Conservation (phyloP, 2,329 filamentous ascomycete species). For the Aureobasidium zeae region DNA sequence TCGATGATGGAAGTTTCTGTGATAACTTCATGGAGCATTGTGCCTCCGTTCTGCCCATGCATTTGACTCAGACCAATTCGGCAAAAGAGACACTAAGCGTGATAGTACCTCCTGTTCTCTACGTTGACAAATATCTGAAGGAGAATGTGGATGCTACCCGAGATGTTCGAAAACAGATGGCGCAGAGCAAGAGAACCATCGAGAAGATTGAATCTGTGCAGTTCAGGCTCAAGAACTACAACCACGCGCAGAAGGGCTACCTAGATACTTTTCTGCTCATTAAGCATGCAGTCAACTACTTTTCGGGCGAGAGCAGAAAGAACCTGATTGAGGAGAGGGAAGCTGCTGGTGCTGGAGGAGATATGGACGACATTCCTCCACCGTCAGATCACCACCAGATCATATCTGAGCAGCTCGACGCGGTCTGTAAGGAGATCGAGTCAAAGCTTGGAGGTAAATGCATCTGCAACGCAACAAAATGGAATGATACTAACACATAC, state of each 20-base stretch:
- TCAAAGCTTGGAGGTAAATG: conserved; percentile 22
- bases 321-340: conserved; percentile 18
- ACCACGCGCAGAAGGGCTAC: conserved; percentile 3
- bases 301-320: conserved; percentile 24
- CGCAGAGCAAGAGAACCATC: conserved; percentile 24
- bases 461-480: too few relatives aligned
- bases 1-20: conserved; percentile 17
- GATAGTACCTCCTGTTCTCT: conserved; percentile 45
- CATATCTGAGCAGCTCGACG: conserved; percentile 27
- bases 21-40: conserved; percentile 35
- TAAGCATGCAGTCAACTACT: conserved; percentile 26
- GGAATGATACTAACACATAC: neutral
- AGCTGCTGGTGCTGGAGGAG: conserved; percentile 16
- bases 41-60: conserved; percentile 49
- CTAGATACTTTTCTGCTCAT: neutral
- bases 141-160: conserved; percentile 40
- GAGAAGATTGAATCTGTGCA: conserved; percentile 29
- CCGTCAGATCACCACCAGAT: conserved; percentile 21
- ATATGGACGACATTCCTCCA: conserved; percentile 17
- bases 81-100: conserved; percentile 33
- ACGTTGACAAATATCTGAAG: conserved; percentile 52
- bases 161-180: conserved; percentile 38
- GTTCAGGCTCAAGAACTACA: conserved; percentile 31
- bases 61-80: conserved; percentile 30
- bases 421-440: conserved; percentile 27